Conservation (phyloP, 305 asterid species). For the Ajuga reptans region DNA sequence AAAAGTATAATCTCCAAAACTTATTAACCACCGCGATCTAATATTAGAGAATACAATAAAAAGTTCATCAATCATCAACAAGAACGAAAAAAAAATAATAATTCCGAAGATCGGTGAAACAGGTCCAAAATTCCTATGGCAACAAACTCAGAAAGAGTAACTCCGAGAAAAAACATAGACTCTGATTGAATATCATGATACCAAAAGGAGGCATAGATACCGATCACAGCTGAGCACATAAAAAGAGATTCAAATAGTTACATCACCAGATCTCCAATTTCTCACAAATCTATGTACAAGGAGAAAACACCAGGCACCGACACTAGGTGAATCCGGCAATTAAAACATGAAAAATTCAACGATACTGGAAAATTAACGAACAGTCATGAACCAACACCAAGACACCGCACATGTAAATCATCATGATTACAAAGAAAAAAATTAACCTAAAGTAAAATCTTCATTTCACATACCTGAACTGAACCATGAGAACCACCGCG, state of each 20-base stretch:
- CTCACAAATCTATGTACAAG: neutral
- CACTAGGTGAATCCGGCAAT: neutral
- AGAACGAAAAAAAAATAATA: neutral
- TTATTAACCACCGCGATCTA: neutral
- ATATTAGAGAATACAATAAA: neutral
- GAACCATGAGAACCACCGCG: conserved; percentile 42
- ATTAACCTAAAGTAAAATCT: conserved; percentile 7
- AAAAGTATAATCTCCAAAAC: neutral
- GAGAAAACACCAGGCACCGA: neutral
- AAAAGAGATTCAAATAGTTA: conserved; percentile 7
- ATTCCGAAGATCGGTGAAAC: neutral
- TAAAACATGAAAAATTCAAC: neutral
- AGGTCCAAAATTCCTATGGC: neutral
- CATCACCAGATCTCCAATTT: conserved; percentile 30
- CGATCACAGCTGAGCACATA: conserved; percentile 8
- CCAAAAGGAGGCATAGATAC: neutral
- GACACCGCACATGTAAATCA: conserved; percentile 6
- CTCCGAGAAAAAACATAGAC: neutral
- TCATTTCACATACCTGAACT: conserved; percentile 38
- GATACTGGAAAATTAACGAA: neutral
- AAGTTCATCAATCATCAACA: neutral
- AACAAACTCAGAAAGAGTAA: neutral
- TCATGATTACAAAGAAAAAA: conserved; percentile 6
- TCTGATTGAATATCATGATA: neutral
- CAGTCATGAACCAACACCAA: conserved; percentile 9